These are phyloP conservation scores for Ceratocystis alfenasii DNA, from an alignment of 2,329 filamentous ascomycete genomes.

Conservation along the genomic window DNA sequence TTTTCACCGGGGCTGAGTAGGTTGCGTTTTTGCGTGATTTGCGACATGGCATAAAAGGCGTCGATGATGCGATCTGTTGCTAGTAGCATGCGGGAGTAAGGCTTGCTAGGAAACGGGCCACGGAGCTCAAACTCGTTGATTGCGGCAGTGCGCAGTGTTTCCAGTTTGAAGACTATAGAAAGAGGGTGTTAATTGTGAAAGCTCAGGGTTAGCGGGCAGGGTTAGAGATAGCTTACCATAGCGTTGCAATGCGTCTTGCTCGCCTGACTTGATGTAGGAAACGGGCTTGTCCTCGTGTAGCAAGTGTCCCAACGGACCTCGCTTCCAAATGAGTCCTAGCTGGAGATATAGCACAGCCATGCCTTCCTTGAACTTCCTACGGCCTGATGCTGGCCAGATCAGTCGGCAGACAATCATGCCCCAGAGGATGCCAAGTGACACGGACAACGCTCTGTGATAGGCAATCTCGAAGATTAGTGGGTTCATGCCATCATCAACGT, in stretches of 20 bases:
- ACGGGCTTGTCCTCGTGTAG: constrained; percentile 45
- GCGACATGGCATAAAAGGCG: constrained; percentile 90
- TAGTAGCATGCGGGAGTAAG: constrained; percentile 62
- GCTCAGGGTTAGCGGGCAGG: neutral
- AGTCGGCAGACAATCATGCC: constrained; percentile 79
- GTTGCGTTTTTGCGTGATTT: constrained; percentile 72
- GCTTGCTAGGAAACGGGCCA: constrained; percentile 68
- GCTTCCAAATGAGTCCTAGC: constrained; percentile 92
- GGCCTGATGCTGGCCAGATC: constrained; percentile 87
- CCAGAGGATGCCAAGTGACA: constrained; percentile 80
- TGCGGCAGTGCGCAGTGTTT: constrained; percentile 59
- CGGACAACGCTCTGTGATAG: constrained; percentile 74
- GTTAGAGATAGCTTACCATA: constrained; percentile 40
- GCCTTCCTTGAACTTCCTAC: constrained; percentile 78
- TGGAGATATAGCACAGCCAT: constrained; percentile 84
- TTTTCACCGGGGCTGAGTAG: constrained; percentile 68
- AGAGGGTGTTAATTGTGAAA: neutral
- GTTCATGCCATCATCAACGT: constrained; percentile 74
- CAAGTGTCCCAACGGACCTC: constrained; percentile 71
- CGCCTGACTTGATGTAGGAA: constrained; percentile 75
- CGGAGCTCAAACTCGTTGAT: constrained; percentile 79
- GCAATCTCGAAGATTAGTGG: constrained; percentile 83
- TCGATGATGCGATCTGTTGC: constrained; percentile 78
- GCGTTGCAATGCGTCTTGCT: constrained; percentile 75
- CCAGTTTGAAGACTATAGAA: constrained; percentile 49